Evolutionary conservation across 768 basidiomycete genomes (phyloP).

Genomic region (Xanthoconium stramineum): DNA sequence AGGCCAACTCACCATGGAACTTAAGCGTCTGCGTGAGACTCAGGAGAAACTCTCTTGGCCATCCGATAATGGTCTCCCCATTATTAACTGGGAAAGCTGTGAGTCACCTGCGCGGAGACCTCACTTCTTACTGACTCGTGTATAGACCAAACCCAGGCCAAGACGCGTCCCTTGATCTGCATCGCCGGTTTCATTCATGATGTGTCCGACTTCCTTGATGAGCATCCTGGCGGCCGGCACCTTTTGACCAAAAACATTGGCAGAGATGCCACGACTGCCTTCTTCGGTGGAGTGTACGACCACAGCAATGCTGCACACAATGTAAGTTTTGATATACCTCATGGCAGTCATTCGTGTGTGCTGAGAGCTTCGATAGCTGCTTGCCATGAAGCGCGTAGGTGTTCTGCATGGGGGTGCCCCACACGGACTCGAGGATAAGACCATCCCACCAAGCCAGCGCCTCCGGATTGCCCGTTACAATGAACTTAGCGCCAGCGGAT

Average conservation of each 20-base stretch:
- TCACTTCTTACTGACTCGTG: neutral
- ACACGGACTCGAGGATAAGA: conserved; percentile 56
- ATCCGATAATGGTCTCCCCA: conserved; percentile 64
- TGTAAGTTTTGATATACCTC: conserved; percentile 35
- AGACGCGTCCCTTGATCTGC: conserved; percentile 78
- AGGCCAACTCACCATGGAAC: conserved; percentile 91
- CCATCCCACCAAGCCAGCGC: conserved; percentile 69
- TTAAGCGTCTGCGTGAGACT: conserved; percentile 79
- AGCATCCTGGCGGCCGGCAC: conserved; percentile 90
- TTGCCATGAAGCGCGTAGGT: conserved; percentile 56
- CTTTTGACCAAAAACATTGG: conserved; percentile 82
- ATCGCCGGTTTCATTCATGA: conserved; percentile 95
- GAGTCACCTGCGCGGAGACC: conserved; percentile 23
- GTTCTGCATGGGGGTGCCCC: conserved; percentile 50
- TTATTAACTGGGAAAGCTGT: conserved; percentile 88
- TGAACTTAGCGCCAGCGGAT: conserved; percentile 48
- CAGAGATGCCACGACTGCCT: conserved; percentile 88
- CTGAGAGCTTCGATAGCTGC: conserved; percentile 17
- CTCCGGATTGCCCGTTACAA: conserved; percentile 66
- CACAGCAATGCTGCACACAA: conserved; percentile 90
- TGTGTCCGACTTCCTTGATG: conserved; percentile 76
- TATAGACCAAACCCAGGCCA: conserved; percentile 73
- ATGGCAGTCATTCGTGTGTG: neutral
- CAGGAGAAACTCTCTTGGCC: conserved; percentile 83
- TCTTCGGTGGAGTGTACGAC: conserved; percentile 90